Conservation (phyloP, 164 flowering plant genomes). For the Houttuynia cordata region DNA sequence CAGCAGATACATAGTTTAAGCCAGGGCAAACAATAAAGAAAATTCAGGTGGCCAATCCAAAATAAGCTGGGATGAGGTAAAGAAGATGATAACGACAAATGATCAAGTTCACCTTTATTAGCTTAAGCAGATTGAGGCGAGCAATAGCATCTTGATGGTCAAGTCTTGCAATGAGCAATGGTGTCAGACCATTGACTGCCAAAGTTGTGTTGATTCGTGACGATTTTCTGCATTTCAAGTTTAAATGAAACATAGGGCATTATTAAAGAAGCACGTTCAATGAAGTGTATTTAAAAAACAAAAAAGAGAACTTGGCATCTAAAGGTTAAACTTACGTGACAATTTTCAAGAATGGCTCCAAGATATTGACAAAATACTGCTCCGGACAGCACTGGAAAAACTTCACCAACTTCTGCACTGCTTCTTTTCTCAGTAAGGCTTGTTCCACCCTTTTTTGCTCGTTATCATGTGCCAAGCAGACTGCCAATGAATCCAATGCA, state of each 20-base stretch:
- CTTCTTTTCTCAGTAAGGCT: constrained; percentile 83
- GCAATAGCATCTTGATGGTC: constrained; percentile 97
- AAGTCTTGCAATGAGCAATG: constrained; percentile 78
- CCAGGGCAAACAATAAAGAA: background rate
- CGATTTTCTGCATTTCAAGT: constrained; percentile 73
- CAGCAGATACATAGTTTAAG: background rate
- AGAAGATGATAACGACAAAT: background rate
- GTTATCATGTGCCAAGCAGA: constrained; percentile 92
- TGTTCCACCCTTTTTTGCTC: constrained; percentile 91
- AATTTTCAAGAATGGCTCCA: constrained; percentile 96
- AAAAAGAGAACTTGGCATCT: background rate
- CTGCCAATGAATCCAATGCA: constrained; percentile 43
- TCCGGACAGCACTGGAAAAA: constrained; percentile 94
- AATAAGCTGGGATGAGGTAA: background rate
- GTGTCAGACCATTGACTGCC: constrained; percentile 94
- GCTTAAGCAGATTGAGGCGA: constrained; percentile 82
- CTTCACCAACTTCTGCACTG: constrained; percentile 89
- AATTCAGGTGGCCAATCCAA: background rate
- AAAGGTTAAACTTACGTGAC: constrained; percentile 61
- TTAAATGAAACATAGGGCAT: background rate
- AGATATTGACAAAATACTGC: constrained; percentile 83
- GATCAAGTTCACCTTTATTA: constrained; percentile 58
- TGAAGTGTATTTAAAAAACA: no score
- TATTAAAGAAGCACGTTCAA: background rate
- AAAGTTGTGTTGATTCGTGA: constrained; percentile 82